Conservation (phyloP, 768 basidiomycete species). For the Tulasnella sp. region DNA sequence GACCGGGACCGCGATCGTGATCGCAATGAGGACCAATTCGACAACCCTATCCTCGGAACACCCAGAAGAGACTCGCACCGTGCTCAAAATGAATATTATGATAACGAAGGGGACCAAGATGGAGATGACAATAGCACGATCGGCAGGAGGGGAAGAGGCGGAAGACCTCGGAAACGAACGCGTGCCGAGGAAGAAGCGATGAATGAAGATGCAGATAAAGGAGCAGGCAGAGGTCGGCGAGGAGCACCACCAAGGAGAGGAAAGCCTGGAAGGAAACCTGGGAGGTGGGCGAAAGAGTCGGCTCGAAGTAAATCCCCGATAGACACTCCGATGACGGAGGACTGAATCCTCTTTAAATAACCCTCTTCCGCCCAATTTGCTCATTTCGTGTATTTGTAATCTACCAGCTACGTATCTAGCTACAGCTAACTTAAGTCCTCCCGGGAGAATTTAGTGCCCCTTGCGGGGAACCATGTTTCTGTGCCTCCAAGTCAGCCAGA, state of each 20-base stretch:
- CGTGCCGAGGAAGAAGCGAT: conserved; percentile 18
- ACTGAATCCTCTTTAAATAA: not conserved
- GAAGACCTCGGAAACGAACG: conserved; percentile 1
- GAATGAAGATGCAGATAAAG: conserved; percentile 23
- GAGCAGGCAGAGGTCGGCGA: not conserved
- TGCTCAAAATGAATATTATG: conserved; percentile 59
- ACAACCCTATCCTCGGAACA: conserved; percentile 28
- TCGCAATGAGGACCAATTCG: conserved; percentile 36
- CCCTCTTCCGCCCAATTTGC: not conserved
- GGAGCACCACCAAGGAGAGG: conserved; percentile 3
- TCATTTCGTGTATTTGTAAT: not conserved
- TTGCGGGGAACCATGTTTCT: not conserved
- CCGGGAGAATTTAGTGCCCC: not conserved
- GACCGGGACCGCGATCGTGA: conserved; percentile 26
- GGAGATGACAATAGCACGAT: conserved; percentile 1
- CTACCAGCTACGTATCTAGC: not conserved
- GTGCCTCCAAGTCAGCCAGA: conserved; percentile 25
- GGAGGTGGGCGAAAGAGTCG: not conserved
- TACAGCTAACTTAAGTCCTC: not conserved
- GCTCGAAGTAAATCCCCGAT: not conserved
- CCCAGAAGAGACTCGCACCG: conserved; percentile 34
- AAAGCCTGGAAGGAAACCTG: not conserved
- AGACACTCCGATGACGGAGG: not conserved
- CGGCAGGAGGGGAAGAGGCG: conserved; percentile 17
- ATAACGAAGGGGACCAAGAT: conserved; percentile 47